phyloP scores from a whole-genome alignment of 192 early-diverging fungal species.

The Coemansia sp. region DNA sequence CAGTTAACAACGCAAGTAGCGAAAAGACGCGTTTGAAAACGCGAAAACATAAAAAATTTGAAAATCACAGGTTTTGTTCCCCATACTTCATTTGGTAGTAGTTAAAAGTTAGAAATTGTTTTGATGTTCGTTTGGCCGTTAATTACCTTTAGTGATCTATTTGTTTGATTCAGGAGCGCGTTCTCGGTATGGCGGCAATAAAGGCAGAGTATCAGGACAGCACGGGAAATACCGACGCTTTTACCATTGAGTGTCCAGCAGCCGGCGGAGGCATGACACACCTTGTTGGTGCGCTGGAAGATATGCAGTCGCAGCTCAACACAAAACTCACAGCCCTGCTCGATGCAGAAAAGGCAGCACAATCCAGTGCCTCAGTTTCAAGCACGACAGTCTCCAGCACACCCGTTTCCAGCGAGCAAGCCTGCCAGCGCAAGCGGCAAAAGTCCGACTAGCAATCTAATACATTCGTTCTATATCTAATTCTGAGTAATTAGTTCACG shows the following conservation, averaged over 20 bases:
- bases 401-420: not conserved
- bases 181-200: slow-evolving; percentile 9
- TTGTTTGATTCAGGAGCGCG: not conserved
- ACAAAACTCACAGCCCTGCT: slow-evolving; percentile 29
- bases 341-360: slow-evolving; percentile 20
- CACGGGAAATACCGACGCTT: slow-evolving; percentile 1
- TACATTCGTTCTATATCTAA: too few species aligned
- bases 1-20: too few species aligned
- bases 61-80: too few species aligned
- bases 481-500: not conserved
- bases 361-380: not conserved
- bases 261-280: not conserved
- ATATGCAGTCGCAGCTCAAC: slow-evolving; percentile 27
- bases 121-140: too few species aligned
- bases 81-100: too few species aligned
- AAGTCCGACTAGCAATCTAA: not conserved
- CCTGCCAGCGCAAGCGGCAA: slow-evolving; percentile 2
- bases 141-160: too few species aligned
- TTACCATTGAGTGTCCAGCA: slow-evolving; percentile 9
- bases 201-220: slow-evolving; percentile 16
- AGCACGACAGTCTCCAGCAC: not conserved
- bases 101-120: too few species aligned
- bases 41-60: too few species aligned
- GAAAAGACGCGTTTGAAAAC: too few species aligned
- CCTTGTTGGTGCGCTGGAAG: slow-evolving; percentile 23